Evolutionary conservation across 257 asterid species (phyloP).

Genomic region (Capsicum baccatum): DNA sequence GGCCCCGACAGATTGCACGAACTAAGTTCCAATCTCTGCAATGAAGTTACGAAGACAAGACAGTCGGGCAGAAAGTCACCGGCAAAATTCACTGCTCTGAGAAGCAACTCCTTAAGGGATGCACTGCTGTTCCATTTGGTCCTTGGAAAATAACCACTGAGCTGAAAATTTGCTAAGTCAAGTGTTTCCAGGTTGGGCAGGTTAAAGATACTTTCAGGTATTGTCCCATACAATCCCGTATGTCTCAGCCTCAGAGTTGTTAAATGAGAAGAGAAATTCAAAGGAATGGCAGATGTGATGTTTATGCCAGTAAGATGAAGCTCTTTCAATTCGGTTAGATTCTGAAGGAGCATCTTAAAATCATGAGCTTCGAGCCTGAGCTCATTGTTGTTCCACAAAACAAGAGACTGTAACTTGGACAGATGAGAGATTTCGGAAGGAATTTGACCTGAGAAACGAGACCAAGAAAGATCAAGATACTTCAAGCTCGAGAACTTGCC

Average conservation of each 20-base stretch:
- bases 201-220: slow-evolving; percentile 26
- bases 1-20: slow-evolving; percentile 32
- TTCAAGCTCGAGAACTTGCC: slow-evolving; percentile 5
- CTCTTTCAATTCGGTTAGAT: slow-evolving; percentile 25
- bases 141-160: slow-evolving; percentile 29
- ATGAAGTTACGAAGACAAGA: slow-evolving; percentile 27
- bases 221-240: slow-evolving; percentile 26
- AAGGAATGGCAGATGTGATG: slow-evolving; percentile 36
- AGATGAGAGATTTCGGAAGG: slow-evolving; percentile 32
- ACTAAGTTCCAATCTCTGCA: slow-evolving; percentile 19
- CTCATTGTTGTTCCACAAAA: no score
- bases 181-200: slow-evolving; percentile 31
- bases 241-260: neutral
- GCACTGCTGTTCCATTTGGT: slow-evolving; percentile 35
- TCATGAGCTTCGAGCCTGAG: slow-evolving; percentile 19
- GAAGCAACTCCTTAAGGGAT: neutral
- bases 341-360: slow-evolving; percentile 37
- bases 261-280: slow-evolving; percentile 35
- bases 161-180: slow-evolving; percentile 19
- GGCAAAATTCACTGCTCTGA: slow-evolving; percentile 23
- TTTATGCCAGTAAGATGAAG: neutral
- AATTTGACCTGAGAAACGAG: slow-evolving; percentile 32
- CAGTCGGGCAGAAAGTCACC: slow-evolving; percentile 36
- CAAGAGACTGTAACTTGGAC: slow-evolving; percentile 29
- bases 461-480: slow-evolving; percentile 37